Conservation (phyloP, 208 protist genomes). For the Trypanosoma congolense region DNA sequence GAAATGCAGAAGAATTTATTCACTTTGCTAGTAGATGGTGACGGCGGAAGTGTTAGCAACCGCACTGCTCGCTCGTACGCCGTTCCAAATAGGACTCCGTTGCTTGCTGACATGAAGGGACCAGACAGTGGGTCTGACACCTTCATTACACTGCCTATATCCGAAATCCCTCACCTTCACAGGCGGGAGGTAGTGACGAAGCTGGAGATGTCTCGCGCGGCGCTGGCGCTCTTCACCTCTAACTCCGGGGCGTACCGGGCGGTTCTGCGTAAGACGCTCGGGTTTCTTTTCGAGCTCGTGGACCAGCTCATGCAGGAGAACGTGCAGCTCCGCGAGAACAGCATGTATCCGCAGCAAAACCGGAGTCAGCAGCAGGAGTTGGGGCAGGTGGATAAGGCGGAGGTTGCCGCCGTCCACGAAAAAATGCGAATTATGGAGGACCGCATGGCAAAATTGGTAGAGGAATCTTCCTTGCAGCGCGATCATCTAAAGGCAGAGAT, state of each 20-base stretch:
- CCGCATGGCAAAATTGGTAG: slow-evolving; percentile 64
- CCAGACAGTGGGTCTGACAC: not conserved
- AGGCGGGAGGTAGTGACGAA: slow-evolving; percentile 14
- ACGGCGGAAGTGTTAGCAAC: not conserved
- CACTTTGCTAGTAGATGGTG: not conserved
- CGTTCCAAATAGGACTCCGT: not conserved
- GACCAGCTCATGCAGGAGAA: slow-evolving; percentile 53
- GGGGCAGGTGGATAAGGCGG: slow-evolving; percentile 31
- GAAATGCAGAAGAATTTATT: slow-evolving; percentile 12
- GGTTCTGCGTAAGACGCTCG: slow-evolving; percentile 50
- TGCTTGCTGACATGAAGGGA: not conserved
- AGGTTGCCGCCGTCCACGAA: slow-evolving; percentile 48
- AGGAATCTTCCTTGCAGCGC: slow-evolving; percentile 67
- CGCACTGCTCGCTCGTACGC: not conserved
- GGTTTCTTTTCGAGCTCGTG: slow-evolving; percentile 70
- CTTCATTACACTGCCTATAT: not conserved
- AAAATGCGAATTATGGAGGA: slow-evolving; percentile 65
- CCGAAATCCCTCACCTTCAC: not conserved
- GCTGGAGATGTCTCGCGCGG: slow-evolving; percentile 67
- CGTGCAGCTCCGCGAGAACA: not conserved
- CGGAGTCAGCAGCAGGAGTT: slow-evolving; percentile 3
- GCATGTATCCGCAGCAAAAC: not conserved
- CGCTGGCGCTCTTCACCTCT: slow-evolving; percentile 71
- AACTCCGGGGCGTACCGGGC: slow-evolving; percentile 70
- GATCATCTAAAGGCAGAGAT: slow-evolving; percentile 74